Conservation (phyloP, 257 asterid species). For the Coffea eugenioides region DNA sequence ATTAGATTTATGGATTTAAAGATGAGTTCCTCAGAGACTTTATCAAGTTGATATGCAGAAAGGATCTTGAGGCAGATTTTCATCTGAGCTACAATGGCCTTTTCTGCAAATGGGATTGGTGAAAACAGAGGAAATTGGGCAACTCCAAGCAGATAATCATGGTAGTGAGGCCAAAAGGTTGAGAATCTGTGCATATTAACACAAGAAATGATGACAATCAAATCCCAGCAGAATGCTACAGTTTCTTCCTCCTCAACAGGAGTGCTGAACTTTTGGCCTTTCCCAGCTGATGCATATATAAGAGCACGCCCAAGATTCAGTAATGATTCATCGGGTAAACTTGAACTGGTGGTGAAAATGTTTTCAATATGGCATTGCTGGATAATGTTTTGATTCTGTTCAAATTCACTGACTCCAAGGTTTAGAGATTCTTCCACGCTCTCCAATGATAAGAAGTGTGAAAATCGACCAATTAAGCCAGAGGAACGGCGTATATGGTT, state of each 20-base stretch:
- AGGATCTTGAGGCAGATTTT: constrained; percentile 69
- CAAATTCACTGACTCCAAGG: constrained; percentile 76
- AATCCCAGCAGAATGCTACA: constrained; percentile 85
- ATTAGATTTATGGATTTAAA: constrained; percentile 76
- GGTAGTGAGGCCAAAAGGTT: constrained; percentile 77
- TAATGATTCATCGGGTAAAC: constrained; percentile 63
- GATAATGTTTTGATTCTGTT: constrained; percentile 73
- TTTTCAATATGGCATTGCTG: constrained; percentile 83
- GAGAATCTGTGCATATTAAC: constrained; percentile 64
- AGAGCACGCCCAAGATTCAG: constrained; percentile 78
- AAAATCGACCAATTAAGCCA: constrained; percentile 59
- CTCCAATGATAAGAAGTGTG: constrained; percentile 69
- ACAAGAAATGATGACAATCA: constrained; percentile 43
- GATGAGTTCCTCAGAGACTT: constrained; percentile 64
- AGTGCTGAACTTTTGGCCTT: constrained; percentile 82
- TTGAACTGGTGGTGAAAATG: constrained; percentile 71
- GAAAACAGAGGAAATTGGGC: constrained; percentile 79
- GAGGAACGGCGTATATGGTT: constrained; percentile 36
- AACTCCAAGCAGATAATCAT: constrained; percentile 68
- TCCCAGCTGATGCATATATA: constrained; percentile 78
- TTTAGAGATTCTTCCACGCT: constrained; percentile 78
- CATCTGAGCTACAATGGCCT: constrained; percentile 62
- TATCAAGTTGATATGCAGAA: constrained; percentile 44
- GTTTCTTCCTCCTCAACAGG: constrained; percentile 87
- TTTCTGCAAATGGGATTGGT: constrained; percentile 70